Evolutionary conservation across 768 basidiomycete species (phyloP).

Genomic region (Paxillus rubicundulus): DNA sequence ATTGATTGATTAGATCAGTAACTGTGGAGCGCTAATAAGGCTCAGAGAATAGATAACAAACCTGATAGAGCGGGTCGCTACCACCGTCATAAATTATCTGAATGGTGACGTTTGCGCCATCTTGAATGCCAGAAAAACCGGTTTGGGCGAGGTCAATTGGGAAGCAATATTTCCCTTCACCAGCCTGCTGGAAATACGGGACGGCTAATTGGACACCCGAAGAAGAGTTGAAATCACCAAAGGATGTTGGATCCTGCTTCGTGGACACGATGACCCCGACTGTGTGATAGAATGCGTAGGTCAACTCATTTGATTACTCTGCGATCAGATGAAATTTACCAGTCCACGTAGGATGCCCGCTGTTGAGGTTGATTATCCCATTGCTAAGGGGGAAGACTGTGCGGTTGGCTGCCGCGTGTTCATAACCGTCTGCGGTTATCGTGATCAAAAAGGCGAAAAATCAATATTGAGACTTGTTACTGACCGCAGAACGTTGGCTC

Average conservation of each 20-base stretch:
- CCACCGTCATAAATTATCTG: constrained; percentile 68
- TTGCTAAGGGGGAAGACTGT: constrained; percentile 65
- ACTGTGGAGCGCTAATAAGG: neutral
- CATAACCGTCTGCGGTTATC: constrained; percentile 58
- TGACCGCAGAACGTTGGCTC: constrained; percentile 70
- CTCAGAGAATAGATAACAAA: constrained; percentile 15
- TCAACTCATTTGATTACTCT: constrained; percentile 3
- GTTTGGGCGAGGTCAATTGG: constrained; percentile 57
- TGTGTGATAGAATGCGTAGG: constrained; percentile 23
- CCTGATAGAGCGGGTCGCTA: constrained; percentile 72
- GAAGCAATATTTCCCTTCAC: constrained; percentile 66
- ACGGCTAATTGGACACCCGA: constrained; percentile 37
- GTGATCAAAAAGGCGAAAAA: neutral
- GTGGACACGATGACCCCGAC: no score
- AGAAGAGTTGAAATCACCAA: constrained; percentile 56
- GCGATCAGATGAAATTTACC: constrained; percentile 33
- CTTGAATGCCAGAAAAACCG: constrained; percentile 46
- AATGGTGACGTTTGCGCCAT: constrained; percentile 74
- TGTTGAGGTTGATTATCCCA: constrained; percentile 61
- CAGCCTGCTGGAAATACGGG: constrained; percentile 47
- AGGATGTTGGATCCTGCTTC: constrained; percentile 57
- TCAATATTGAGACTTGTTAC: constrained; percentile 12
- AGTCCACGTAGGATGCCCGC: constrained; percentile 62
- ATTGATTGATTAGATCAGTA: neutral
- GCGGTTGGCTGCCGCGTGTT: constrained; percentile 48